Conservation (phyloP, 2,329 filamentous ascomycete species). For the Penicillium sp. region DNA sequence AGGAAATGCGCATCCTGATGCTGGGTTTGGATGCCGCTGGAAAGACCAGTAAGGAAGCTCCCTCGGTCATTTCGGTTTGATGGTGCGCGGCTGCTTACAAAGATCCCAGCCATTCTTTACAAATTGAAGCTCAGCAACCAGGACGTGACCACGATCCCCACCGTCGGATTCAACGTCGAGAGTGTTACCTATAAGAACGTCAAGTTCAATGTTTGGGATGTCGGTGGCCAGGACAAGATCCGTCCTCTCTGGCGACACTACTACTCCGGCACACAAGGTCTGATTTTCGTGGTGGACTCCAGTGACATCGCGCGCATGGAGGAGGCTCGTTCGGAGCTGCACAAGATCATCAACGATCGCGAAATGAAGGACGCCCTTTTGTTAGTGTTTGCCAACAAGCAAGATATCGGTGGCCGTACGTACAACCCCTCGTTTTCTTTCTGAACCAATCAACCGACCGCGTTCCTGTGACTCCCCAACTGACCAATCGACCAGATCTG, state of each 20-base stretch:
- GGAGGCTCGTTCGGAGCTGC: slow-evolving; percentile 89
- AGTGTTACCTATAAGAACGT: slow-evolving; percentile 99
- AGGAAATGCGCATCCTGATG: slow-evolving; percentile 99
- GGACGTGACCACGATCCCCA: slow-evolving; percentile 97
- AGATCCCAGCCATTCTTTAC: slow-evolving; percentile 78
- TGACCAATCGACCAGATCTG: slow-evolving; percentile 62
- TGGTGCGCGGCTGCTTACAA: background rate
- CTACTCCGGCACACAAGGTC: slow-evolving; percentile 91
- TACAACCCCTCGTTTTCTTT: slow-evolving; percentile 15
- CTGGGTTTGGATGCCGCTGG: slow-evolving; percentile 95
- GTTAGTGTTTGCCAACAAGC: slow-evolving; percentile 98
- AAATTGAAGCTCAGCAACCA: slow-evolving; percentile 94
- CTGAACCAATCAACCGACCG: background rate
- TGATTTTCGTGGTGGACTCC: slow-evolving; percentile 98
- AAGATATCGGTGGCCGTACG: slow-evolving; percentile 83
- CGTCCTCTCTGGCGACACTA: slow-evolving; percentile 97
- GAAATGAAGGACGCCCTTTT: slow-evolving; percentile 97
- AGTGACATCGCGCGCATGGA: slow-evolving; percentile 90
- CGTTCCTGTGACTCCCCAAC: slow-evolving; percentile 3
- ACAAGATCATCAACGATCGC: slow-evolving; percentile 96
- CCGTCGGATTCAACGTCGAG: slow-evolving; percentile 99
- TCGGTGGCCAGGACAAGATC: slow-evolving; percentile 99
- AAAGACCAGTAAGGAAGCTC: slow-evolving; percentile 81
- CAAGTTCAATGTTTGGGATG: slow-evolving; percentile 99
- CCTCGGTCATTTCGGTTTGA: background rate